phyloP scores from a whole-genome alignment of 176 grass and related monocot genomes.

The Carex littledalei region DNA sequence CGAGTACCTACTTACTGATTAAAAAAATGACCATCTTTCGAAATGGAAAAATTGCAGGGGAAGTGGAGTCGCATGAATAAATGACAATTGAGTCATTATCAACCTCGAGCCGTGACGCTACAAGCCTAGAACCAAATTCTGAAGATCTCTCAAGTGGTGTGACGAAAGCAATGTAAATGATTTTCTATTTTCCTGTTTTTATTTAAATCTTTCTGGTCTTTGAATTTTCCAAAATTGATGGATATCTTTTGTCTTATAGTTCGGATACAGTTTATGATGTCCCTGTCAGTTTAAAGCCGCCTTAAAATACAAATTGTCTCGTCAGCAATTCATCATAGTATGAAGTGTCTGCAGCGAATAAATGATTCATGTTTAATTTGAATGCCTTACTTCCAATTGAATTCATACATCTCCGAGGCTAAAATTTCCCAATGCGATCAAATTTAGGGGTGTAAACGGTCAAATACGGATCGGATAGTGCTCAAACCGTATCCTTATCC shows the following conservation, averaged over 20 bases:
- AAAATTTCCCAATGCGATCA: no score
- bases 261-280: neutral
- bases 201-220: neutral
- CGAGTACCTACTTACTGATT: no score
- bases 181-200: neutral
- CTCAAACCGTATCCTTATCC: no score
- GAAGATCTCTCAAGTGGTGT: neutral
- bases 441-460: no score
- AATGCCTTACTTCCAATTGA: no score
- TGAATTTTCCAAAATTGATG: neutral
- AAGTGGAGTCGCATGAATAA: neutral
- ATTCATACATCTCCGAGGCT: no score
- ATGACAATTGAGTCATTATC: neutral
- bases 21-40: neutral
- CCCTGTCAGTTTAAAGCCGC: conserved; percentile 1
- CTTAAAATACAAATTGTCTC: neutral
- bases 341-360: neutral
- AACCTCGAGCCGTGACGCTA: neutral
- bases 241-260: neutral
- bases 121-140: neutral
- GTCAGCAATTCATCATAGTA: neutral
- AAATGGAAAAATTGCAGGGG: neutral
- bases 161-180: conserved; percentile 1
- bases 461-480: no score
- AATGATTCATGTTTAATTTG: neutral